phyloP scores from a whole-genome alignment of 2,329 filamentous ascomycete species.

The Sclerotiophoma versabilis region DNA sequence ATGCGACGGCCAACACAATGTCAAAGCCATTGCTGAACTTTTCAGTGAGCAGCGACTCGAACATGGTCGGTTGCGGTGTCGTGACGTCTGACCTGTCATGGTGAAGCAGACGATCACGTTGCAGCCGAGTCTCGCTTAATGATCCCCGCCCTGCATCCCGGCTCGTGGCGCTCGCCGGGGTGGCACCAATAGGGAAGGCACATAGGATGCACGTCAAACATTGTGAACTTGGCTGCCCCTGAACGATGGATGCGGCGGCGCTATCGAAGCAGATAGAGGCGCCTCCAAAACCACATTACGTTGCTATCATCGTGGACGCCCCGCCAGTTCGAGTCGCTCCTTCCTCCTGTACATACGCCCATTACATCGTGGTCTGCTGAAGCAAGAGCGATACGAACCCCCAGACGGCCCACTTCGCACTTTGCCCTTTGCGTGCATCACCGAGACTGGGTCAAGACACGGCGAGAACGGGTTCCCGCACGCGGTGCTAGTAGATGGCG shows the following conservation, averaged over 20 bases:
- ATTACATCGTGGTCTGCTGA: background rate
- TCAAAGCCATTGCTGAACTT: conserved; percentile 40
- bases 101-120: conserved; percentile 21
- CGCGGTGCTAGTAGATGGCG: conserved; percentile 47
- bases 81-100: conserved; percentile 25
- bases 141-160: conserved; percentile 13
- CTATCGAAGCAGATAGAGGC: conserved; percentile 29
- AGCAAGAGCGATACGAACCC: conserved; percentile 7
- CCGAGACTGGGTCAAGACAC: conserved; percentile 29
- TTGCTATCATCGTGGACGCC: conserved; percentile 10
- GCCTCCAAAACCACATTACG: conserved; percentile 17
- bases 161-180: conserved; percentile 9
- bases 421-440: conserved; percentile 21
- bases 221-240: conserved; percentile 17
- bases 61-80: conserved; percentile 26
- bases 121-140: conserved; percentile 19
- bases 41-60: conserved; percentile 42
- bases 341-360: conserved; percentile 4
- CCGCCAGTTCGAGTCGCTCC: conserved; percentile 18
- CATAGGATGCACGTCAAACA: conserved; percentile 18
- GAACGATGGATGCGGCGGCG: conserved; percentile 17
- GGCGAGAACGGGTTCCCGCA: conserved; percentile 23
- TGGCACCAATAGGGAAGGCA: conserved; percentile 21
- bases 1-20: conserved; percentile 49
- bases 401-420: conserved; percentile 16